phyloP scores from a whole-genome alignment of 768 basidiomycete species.

The Plicaturopsis crispa region DNA sequence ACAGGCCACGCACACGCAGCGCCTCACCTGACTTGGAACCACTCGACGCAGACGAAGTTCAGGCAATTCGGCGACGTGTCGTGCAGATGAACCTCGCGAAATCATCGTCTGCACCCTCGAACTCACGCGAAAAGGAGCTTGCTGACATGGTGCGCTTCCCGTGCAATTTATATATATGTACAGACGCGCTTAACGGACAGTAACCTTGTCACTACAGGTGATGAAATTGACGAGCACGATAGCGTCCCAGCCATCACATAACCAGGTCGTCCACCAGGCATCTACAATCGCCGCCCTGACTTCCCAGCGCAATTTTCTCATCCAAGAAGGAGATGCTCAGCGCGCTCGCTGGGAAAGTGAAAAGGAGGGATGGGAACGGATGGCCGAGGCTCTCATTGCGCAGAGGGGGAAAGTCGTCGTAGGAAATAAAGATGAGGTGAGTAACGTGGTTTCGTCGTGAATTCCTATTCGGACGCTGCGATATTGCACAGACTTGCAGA shows the following conservation, averaged over 20 bases:
- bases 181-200: constrained; percentile 3
- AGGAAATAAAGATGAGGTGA: constrained; percentile 36
- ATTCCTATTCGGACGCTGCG: not conserved
- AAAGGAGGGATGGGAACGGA: constrained; percentile 55
- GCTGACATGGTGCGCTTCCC: constrained; percentile 42
- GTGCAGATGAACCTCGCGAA: constrained; percentile 31
- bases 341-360: constrained; percentile 56
- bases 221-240: constrained; percentile 35
- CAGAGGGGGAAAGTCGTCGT: constrained; percentile 34
- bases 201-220: constrained; percentile 26
- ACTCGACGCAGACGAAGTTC: constrained; percentile 39
- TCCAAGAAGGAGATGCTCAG: constrained; percentile 47
- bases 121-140: constrained; percentile 41
- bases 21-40: constrained; percentile 19
- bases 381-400: constrained; percentile 56
- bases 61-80: constrained; percentile 38
- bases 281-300: constrained; percentile 48
- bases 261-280: constrained; percentile 36
- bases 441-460: too few species aligned
- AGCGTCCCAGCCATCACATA: constrained; percentile 30
- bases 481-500: not conserved
- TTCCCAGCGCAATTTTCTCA: constrained; percentile 50
- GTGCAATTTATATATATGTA: constrained; percentile 6
- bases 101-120: constrained; percentile 15
- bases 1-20: constrained; percentile 14